A percentile compares a stretch with the other conserved stretches of the same genome.
phyloP scores from a whole-genome alignment of 768 basidiomycete genomes.

The Leccinum ochraceum region DNA sequence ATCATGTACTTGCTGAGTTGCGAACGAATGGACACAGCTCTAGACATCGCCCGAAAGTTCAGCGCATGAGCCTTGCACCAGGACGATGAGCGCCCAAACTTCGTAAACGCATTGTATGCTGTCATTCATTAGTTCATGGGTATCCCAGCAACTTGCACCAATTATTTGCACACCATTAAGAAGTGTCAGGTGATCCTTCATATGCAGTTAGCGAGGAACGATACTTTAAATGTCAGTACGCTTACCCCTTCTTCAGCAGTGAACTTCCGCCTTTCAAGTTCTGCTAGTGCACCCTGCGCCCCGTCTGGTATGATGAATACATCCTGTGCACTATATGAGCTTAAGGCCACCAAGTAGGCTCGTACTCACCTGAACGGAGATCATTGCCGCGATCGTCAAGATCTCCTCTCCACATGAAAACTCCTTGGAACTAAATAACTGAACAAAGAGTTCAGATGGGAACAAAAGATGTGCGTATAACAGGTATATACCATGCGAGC shows the following conservation, averaged over 20 bases:
- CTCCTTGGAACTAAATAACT: slow-evolving; percentile 87
- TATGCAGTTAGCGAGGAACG: slow-evolving; percentile 1
- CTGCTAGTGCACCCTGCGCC: slow-evolving; percentile 79
- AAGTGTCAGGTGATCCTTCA: slow-evolving; percentile 90
- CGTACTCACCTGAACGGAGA: slow-evolving; percentile 73
- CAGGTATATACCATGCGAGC: slow-evolving; percentile 79
- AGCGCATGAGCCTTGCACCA: slow-evolving; percentile 95
- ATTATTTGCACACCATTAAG: slow-evolving; percentile 66
- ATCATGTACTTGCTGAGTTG: slow-evolving; percentile 95
- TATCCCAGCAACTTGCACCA: neutral
- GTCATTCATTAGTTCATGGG: slow-evolving; percentile 13
- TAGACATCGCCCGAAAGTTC: slow-evolving; percentile 91
- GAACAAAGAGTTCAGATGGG: slow-evolving; percentile 6
- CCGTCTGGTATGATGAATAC: slow-evolving; percentile 89
- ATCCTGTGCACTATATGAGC: slow-evolving; percentile 51
- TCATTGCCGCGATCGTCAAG: slow-evolving; percentile 95
- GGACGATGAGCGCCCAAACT: slow-evolving; percentile 77
- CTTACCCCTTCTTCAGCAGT: slow-evolving; percentile 95
- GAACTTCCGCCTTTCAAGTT: slow-evolving; percentile 93
- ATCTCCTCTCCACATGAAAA: slow-evolving; percentile 94
- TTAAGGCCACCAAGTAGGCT: slow-evolving; percentile 5
- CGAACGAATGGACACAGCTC: slow-evolving; percentile 92
- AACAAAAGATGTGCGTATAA: neutral
- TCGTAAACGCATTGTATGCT: slow-evolving; percentile 94
- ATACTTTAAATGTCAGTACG: slow-evolving; percentile 23